Conservation (phyloP, 495 filamentous ascomycete species). For the Daldinia concentrica region DNA sequence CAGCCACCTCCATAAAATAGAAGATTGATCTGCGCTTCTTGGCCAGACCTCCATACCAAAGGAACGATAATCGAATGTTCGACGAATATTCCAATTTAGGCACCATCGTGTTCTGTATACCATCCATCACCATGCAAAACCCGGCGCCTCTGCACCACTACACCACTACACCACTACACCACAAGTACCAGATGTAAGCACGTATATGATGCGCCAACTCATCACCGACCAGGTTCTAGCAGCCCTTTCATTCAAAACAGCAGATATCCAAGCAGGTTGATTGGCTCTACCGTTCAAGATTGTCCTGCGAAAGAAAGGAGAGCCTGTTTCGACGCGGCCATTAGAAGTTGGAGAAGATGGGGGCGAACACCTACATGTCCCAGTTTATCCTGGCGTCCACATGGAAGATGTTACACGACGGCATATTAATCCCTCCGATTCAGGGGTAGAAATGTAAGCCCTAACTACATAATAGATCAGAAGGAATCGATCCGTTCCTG, state of each 20-base stretch:
- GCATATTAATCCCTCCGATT: slow-evolving; percentile 47
- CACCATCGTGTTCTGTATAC: not conserved
- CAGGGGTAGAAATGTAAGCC: slow-evolving; percentile 44
- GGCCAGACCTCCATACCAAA: slow-evolving; percentile 16
- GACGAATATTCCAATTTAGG: slow-evolving; percentile 28
- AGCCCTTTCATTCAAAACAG: slow-evolving; percentile 34
- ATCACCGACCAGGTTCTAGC: slow-evolving; percentile 8
- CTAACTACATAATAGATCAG: slow-evolving; percentile 35
- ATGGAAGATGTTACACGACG: slow-evolving; percentile 37
- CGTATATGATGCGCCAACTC: slow-evolving; percentile 18
- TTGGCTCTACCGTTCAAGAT: slow-evolving; percentile 9
- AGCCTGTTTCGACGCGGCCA: slow-evolving; percentile 37
- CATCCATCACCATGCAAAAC: not conserved
- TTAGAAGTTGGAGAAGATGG: slow-evolving; percentile 38
- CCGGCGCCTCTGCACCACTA: slow-evolving; percentile 1
- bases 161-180: no score
- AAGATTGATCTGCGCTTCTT: slow-evolving; percentile 34
- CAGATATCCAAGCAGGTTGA: slow-evolving; percentile 2
- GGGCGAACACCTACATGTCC: slow-evolving; percentile 15
- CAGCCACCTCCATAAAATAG: slow-evolving; percentile 38
- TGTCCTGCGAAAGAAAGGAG: slow-evolving; percentile 38
- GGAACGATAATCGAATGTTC: slow-evolving; percentile 24
- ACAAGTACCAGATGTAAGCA: slow-evolving; percentile 5
- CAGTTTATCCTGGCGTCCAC: slow-evolving; percentile 30
- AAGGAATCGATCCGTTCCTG: slow-evolving; percentile 42